Evolutionary conservation across 345 rosid species (phyloP).

Genomic region (Salix udensis): DNA sequence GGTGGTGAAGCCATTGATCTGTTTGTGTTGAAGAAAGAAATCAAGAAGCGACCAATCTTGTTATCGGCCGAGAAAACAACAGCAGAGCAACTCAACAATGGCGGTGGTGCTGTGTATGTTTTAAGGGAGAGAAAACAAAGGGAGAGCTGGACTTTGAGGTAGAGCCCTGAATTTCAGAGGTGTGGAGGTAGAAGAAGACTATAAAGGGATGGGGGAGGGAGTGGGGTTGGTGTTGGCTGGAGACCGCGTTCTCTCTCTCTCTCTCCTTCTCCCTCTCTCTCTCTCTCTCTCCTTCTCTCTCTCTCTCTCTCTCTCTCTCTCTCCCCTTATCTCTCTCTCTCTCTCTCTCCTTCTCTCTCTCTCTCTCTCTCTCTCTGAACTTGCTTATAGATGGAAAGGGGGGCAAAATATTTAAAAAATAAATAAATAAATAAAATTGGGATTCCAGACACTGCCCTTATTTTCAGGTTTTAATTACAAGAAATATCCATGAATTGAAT

Average conservation of each 20-base stretch:
- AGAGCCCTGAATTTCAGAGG: conserved; percentile 15
- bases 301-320: neutral
- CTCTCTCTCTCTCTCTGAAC: neutral
- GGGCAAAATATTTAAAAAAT: neutral
- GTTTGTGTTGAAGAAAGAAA: neutral
- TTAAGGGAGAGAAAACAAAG: neutral
- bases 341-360: neutral
- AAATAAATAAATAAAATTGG: neutral
- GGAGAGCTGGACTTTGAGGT: neutral
- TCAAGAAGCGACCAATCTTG: neutral
- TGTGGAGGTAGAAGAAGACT: conserved; percentile 3
- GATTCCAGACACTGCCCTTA: neutral
- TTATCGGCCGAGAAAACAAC: neutral
- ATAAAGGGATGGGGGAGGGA: conserved; percentile 16
- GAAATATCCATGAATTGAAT: too few species aligned
- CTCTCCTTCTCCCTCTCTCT: neutral
- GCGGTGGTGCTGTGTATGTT: neutral
- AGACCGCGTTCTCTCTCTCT: conserved; percentile 36
- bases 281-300: too few species aligned
- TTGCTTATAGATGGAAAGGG: neutral
- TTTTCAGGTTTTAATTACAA: neutral
- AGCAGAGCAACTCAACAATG: neutral
- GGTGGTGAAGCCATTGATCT: conserved; percentile 55
- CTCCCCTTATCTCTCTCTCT: neutral
- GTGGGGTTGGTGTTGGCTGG: conserved; percentile 43